Evolutionary conservation across 2,329 filamentous ascomycete genomes (phyloP), one percentile per base, ranked within the genome.

Genomic region (Xylariaceae sp.): DNA sequence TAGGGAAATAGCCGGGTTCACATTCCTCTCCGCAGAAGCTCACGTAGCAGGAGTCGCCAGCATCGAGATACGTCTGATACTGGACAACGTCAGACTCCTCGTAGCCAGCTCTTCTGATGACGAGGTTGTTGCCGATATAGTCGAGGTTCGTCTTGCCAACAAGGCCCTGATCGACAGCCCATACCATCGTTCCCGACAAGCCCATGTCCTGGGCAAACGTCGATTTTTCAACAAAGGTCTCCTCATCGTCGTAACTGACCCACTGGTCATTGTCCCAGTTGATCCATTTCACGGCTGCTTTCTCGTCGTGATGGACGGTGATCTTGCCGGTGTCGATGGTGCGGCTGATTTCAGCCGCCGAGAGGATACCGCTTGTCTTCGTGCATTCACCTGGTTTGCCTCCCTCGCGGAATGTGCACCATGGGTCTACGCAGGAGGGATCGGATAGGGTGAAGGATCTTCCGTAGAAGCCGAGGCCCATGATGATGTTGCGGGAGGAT

Each of bases 391-490:
- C 73, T 0, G 70, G 63, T 9, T 67, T 66, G 51, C 68, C 71
- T 0, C 69, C 66, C 0, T 66, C 70, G 0, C 5, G 44, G 13
- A 70, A 73, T 0, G 45, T 53, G 39, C 73, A 75, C 0, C 58
- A 23, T 1, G 69, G 62, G 0, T 35, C 15, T 9, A 65, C 71
- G 50, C 73, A 75, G 44, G 18, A 62, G 1, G 67, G 60, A 17
- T 70, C 64, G 0, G 60, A 35, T 0, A 75, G 23, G 0, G 75
- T 80, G 51, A 76, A 81, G 0, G 75, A 73, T 2, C 79, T 70
- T 0, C 78, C 79, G 54, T 82, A 82, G 53, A 73, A 42, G 15
- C 47, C 56, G 74, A 1, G 56, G 0, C 80, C 80, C 1, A 82
- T 64, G 56, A 77, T 77, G 34, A 82, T 65, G 60, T 81, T 79